Evolutionary conservation across 306 rosid species (phyloP), one percentile per base, ranked within the genome.

Genomic region (Begonia masoniana): DNA sequence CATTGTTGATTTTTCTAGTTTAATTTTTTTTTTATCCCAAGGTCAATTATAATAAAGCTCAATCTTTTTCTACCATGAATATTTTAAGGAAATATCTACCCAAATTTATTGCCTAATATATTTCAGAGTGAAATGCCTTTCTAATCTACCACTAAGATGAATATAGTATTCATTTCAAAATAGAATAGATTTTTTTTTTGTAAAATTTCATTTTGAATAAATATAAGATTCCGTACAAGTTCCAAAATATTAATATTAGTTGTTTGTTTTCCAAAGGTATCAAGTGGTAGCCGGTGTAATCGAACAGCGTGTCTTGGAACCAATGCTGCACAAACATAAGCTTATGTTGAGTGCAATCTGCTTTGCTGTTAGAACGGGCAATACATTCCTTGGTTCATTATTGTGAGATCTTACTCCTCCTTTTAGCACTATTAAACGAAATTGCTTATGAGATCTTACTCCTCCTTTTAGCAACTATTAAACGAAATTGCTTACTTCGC

Each of bases 341-440:
- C 47, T 78, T 47, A 45, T 61, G 9, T 43, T 74, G 19, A 60
- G 83, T 60, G 78, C 63, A 12, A 58, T 64, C 15, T 77, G 83
- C 72, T 77, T 77, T 24, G 74, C 5, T 49, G 67, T 77, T 61
- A 65, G 83, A 70, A 77, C 83, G 10, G 74, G 83, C 66, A 77
- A 77, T 66, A 73, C 83, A 50, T 77, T 77, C 69, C 52, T 77
- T 61, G 83, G 79, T 19, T 77, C 79, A 54, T 50, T 77, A 39
- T 66, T 77, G 83, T 77, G 47, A 54, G 76, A 31, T 31, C 39
- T 31, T 31, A 31, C 13, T 10, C 23, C 13, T 10, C 23, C 51
- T 47, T 31, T 31, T 5, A 7, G 1, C 39, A 5, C 39, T 21
- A 26, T 17, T 13, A 10, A 43, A n/a, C 50, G 35, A 31, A 36